phyloP scores from a whole-genome alignment of 1,284 basidiomycete species.

The Neolentinus lepideus region DNA sequence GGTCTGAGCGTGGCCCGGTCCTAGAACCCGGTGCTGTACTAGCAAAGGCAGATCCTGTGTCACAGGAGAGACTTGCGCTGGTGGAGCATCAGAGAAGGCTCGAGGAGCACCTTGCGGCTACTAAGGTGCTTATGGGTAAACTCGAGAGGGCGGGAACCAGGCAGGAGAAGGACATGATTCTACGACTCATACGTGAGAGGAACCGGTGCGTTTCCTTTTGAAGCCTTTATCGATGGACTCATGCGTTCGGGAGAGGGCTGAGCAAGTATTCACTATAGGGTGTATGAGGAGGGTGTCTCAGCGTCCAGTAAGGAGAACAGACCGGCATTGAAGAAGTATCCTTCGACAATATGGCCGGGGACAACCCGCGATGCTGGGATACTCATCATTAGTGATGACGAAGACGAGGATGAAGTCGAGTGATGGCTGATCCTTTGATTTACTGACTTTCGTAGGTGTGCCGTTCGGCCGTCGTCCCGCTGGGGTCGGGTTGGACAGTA shows the following conservation, averaged over 20 bases:
- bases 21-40: not conserved
- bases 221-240: not conserved
- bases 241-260: not conserved
- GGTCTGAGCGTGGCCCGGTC: not conserved
- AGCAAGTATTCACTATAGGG: not conserved
- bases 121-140: slow-evolving; percentile 15
- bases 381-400: slow-evolving; percentile 45
- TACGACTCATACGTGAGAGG: slow-evolving; percentile 11
- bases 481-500: not conserved
- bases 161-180: slow-evolving; percentile 11
- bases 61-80: slow-evolving; percentile 3
- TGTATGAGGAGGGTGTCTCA: not conserved
- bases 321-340: not conserved
- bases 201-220: slow-evolving; percentile 14
- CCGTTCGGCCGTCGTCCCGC: not conserved
- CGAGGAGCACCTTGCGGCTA: slow-evolving; percentile 14
- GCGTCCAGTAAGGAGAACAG: no score
- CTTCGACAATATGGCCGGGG: slow-evolving; percentile 31
- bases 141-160: slow-evolving; percentile 10
- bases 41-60: not conserved
- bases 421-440: not conserved
- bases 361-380: slow-evolving; percentile 30
- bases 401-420: slow-evolving; percentile 24
- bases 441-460: not conserved
- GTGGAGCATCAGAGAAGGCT: slow-evolving; percentile 12